Evolutionary conservation across 2,329 filamentous ascomycete genomes (phyloP).

Genomic region (Beauveria australis): DNA sequence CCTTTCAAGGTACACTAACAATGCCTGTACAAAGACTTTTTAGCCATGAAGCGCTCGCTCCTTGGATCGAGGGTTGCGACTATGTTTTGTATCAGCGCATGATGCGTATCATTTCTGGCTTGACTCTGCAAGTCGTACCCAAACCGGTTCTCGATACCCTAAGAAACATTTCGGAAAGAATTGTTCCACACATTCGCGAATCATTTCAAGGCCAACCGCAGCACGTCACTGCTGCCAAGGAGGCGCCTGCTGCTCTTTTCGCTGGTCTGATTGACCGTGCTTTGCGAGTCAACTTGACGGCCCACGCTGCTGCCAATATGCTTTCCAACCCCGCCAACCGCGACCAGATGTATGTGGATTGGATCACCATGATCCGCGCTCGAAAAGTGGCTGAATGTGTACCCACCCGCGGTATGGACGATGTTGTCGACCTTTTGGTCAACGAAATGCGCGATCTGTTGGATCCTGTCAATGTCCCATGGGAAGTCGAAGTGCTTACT

Average conservation of each 20-base stretch:
- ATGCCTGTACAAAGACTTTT: slow-evolving; percentile 94
- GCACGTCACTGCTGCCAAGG: slow-evolving; percentile 80
- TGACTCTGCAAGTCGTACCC: slow-evolving; percentile 86
- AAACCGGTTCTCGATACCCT: slow-evolving; percentile 81
- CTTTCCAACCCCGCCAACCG: slow-evolving; percentile 81
- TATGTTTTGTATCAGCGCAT: slow-evolving; percentile 95
- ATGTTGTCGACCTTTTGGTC: slow-evolving; percentile 54
- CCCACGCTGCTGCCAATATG: slow-evolving; percentile 89
- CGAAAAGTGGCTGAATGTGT: slow-evolving; percentile 57
- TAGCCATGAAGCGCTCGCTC: slow-evolving; percentile 67
- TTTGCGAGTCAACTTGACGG: slow-evolving; percentile 84
- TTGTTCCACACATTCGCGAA: slow-evolving; percentile 74
- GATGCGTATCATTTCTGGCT: slow-evolving; percentile 81
- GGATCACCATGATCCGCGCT: slow-evolving; percentile 59
- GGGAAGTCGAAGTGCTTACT: slow-evolving; percentile 55
- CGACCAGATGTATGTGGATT: slow-evolving; percentile 93
- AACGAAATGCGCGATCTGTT: slow-evolving; percentile 63
- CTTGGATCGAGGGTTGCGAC: slow-evolving; percentile 94
- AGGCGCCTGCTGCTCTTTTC: slow-evolving; percentile 83
- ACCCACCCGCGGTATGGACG: slow-evolving; percentile 56
- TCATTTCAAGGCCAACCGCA: slow-evolving; percentile 78
- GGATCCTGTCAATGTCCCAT: slow-evolving; percentile 57
- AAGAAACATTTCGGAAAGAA: slow-evolving; percentile 71
- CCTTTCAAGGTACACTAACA: slow-evolving; percentile 92
- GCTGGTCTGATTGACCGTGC: slow-evolving; percentile 78